Evolutionary conservation across 2,329 filamentous ascomycete species (phyloP).

Genomic region (Plectosphaerella cucumerina): DNA sequence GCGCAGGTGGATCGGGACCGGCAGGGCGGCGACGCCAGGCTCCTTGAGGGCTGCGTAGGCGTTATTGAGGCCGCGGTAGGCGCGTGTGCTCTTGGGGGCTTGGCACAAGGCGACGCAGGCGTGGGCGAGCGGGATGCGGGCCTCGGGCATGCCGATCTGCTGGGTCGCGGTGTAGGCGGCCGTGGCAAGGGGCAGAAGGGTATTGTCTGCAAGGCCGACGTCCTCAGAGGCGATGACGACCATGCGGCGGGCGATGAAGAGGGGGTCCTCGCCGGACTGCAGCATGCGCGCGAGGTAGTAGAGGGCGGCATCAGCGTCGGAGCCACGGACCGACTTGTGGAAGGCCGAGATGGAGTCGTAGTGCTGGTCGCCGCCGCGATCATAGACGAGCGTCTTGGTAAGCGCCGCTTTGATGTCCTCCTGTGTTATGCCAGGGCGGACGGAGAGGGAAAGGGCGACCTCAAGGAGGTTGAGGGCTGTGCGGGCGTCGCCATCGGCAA

Average conservation of each 20-base stretch:
- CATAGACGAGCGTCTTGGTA: constrained; percentile 91
- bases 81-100: constrained; percentile 81
- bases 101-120: constrained; percentile 75
- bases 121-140: constrained; percentile 86
- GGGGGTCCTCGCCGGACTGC: constrained; percentile 86
- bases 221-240: constrained; percentile 95
- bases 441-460: constrained; percentile 73
- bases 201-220: constrained; percentile 83
- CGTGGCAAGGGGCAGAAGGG: constrained; percentile 77
- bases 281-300: constrained; percentile 98
- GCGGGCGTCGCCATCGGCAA: constrained; percentile 88
- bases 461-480: constrained; percentile 92
- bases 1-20: constrained; percentile 80
- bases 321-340: constrained; percentile 90
- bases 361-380: constrained; percentile 91
- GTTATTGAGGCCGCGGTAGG: constrained; percentile 78
- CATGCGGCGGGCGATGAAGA: constrained; percentile 89
- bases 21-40: constrained; percentile 75
- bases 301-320: constrained; percentile 78
- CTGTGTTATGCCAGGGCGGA: constrained; percentile 60
- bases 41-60: constrained; percentile 76
- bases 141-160: constrained; percentile 93
- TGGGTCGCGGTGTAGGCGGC: constrained; percentile 83
- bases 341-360: constrained; percentile 97
- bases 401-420: constrained; percentile 75